Percentiles rank a stretch among this genome's conserved stretches.
Conservation (phyloP, 768 basidiomycete species). For the Tylopilus sp. region DNA sequence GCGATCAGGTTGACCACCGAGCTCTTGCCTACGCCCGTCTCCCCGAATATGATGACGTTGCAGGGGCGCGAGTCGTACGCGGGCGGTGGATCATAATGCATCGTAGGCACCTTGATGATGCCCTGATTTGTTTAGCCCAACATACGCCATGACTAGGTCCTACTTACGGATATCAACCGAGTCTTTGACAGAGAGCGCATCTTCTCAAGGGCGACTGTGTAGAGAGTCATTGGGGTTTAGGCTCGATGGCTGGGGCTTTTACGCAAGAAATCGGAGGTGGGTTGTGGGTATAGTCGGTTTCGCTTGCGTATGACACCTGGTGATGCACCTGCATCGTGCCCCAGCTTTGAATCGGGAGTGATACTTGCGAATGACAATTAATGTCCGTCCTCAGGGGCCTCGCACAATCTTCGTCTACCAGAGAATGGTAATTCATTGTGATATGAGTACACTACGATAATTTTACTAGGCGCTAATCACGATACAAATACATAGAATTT, state of each 20-base stretch:
- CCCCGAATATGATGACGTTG: conserved; percentile 29
- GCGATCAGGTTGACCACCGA: conserved; percentile 41
- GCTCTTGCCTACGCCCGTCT: conserved; percentile 36
- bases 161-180: conserved; percentile 10
- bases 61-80: conserved; percentile 12
- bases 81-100: conserved; percentile 7
- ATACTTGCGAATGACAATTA: neutral
- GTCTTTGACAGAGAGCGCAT: conserved; percentile 3
- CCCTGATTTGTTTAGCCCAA: conserved; percentile 1
- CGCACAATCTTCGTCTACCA: neutral
- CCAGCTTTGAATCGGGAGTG: neutral
- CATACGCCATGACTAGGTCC: neutral
- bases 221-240: conserved; percentile 1
- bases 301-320: conserved; percentile 4
- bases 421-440: neutral
- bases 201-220: conserved; percentile 1
- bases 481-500: conserved; percentile 9
- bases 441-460: neutral
- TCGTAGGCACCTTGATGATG: conserved; percentile 2
- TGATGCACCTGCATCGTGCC: conserved; percentile 1
- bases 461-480: neutral
- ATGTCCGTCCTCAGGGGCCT: conserved; percentile 9
- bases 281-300: conserved; percentile 10
- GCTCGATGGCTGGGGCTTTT: neutral
- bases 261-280: neutral